Conservation (phyloP, 192 early-diverging fungal genomes). For the Linnemannia zychae region DNA sequence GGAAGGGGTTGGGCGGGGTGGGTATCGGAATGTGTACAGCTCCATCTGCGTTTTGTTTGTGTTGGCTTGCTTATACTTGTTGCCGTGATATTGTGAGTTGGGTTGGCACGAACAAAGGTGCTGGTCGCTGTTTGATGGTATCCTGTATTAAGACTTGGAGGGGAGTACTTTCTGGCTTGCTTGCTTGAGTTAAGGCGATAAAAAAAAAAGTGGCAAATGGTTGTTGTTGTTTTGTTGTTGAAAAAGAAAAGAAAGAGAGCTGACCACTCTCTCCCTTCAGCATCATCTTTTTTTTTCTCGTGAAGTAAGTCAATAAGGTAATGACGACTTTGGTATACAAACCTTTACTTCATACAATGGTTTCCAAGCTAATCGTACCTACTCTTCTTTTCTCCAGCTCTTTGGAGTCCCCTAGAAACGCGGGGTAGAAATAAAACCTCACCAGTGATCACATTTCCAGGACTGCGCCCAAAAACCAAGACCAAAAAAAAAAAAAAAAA, state of each 20-base stretch:
- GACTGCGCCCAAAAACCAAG: not conserved
- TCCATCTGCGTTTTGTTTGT: conserved; percentile 21
- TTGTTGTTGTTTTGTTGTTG: not conserved
- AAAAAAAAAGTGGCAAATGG: too few relatives aligned
- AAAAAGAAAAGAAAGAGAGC: too few relatives aligned
- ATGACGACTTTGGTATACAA: not conserved
- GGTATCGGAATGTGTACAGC: conserved; percentile 40
- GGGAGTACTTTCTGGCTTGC: too few relatives aligned
- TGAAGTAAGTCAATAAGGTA: too few relatives aligned
- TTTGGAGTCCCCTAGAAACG: not conserved
- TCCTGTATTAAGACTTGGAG: too few relatives aligned
- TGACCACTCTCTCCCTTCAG: not conserved
- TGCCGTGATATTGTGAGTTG: not conserved
- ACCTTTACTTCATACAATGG: not conserved
- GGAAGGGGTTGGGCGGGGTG: conserved; percentile 29
- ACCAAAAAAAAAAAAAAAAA: not conserved
- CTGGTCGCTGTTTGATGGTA: too few relatives aligned
- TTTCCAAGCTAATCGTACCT: not conserved
- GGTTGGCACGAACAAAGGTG: not conserved
- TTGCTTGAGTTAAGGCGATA: too few relatives aligned
- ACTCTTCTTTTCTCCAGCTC: not conserved
- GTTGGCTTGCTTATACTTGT: not conserved
- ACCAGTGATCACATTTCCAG: not conserved
- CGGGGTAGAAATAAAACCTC: not conserved
- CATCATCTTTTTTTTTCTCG: too few relatives aligned